Evolutionary conservation across 179 eudicot species (phyloP).

Genomic region (Beta lomatogona): DNA sequence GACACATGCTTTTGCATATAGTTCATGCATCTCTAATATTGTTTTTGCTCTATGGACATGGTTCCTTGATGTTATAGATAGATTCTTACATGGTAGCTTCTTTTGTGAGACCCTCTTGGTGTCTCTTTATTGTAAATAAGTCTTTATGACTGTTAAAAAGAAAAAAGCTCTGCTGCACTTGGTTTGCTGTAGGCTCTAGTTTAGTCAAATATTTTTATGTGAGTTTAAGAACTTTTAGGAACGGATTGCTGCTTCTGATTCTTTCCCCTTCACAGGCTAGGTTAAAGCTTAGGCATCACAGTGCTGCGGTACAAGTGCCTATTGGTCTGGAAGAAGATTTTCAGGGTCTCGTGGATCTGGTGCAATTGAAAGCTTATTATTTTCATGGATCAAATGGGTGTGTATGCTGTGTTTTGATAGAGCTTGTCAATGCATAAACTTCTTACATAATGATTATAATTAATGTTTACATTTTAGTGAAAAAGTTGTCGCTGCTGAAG

Average conservation of each 20-base stretch:
- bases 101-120: not conserved
- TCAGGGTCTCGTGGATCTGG: slow-evolving; percentile 90
- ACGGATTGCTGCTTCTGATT: slow-evolving; percentile 8
- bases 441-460: not conserved
- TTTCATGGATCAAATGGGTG: slow-evolving; percentile 91
- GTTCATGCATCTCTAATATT: too few species aligned
- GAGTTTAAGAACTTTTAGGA: not conserved
- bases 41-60: too few species aligned
- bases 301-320: slow-evolving; percentile 97
- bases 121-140: not conserved
- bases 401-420: slow-evolving; percentile 34
- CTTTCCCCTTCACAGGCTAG: slow-evolving; percentile 56
- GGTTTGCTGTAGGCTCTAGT: not conserved
- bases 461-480: slow-evolving; percentile 51
- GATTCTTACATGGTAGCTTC: not conserved
- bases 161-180: not conserved
- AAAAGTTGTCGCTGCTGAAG: slow-evolving; percentile 58
- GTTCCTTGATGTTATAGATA: not conserved
- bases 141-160: not conserved
- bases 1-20: too few species aligned
- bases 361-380: slow-evolving; percentile 70
- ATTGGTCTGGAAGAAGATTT: slow-evolving; percentile 94
- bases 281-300: slow-evolving; percentile 86
- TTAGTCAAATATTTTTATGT: not conserved
- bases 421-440: not conserved